phyloP scores from a whole-genome alignment of 139 green algal species.

The Chlorella sp. region DNA sequence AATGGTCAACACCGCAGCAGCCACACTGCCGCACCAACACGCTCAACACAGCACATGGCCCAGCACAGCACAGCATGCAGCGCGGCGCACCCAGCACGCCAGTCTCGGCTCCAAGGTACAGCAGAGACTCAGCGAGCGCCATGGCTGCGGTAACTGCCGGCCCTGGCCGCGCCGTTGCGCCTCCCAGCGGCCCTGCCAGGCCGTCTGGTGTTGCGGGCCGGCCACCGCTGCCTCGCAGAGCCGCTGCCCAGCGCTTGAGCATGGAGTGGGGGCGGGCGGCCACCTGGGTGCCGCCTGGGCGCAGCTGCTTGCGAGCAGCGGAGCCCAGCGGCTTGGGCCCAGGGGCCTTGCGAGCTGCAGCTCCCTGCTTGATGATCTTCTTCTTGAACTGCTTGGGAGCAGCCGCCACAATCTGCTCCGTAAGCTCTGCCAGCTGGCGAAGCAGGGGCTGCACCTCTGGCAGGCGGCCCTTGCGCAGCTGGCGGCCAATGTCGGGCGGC shows the following conservation, averaged over 20 bases:
- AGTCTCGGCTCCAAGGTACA: not conserved
- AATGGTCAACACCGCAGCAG: too few relatives aligned
- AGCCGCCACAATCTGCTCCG: not conserved
- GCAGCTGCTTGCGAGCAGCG: not conserved
- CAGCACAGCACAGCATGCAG: not conserved
- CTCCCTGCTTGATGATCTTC: not conserved
- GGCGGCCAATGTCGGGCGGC: not conserved
- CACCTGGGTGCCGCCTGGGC: not conserved
- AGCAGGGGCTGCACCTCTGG: not conserved
- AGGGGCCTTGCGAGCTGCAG: not conserved
- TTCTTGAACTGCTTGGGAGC: constrained; percentile 25
- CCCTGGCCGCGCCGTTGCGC: not conserved
- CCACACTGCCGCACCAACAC: not conserved
- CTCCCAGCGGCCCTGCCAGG: not conserved
- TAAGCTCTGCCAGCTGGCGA: not conserved
- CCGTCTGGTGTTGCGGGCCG: not conserved
- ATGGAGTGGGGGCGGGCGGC: not conserved
- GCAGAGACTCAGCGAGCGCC: constrained; percentile 7
- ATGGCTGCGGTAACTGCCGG: constrained; percentile 6
- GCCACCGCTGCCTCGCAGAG: not conserved
- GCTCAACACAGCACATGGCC: not conserved
- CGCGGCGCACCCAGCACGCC: constrained; percentile 1
- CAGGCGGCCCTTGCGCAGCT: not conserved
- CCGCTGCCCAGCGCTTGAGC: not conserved
- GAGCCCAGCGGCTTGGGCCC: not conserved